Evolutionary conservation across 1,284 basidiomycete species (phyloP), one percentile per base, ranked within the genome.

Genomic region (Ceratobasidium sp.): DNA sequence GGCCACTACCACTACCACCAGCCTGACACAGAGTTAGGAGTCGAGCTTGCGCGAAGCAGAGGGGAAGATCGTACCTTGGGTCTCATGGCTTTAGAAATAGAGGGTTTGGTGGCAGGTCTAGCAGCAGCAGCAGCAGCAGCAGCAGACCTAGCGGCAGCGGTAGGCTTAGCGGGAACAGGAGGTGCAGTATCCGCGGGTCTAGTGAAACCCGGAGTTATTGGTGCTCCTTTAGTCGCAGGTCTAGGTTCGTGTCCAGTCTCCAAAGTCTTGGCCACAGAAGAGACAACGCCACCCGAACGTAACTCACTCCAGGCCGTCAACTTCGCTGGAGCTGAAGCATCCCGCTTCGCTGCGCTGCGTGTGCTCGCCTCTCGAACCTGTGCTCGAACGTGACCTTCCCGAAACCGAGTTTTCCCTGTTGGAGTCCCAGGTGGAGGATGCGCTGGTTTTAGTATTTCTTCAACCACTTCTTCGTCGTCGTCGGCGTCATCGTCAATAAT

Each of bases 391-490:
- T 37, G 14, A 3, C 68, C 68, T 8, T 54, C 37, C 37, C n/a
- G 22, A 27, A 71, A 34, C 31, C 7, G 22, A 34, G 68, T 59
- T n/a, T 48, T 31, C 27, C 56, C 56, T 49, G 54, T 71, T 11
- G 68, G 56, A 2, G 68, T 71, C 3, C 56, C 22, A 22, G 68
- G 53, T 9, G 37, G 3, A 9, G 39, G 22, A 27, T 31, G 53
- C 27, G 16, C 24, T 43, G 31, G 11, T 7, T 27, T n/a, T 16
- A 31, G 11, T 22, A 39, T 8, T 24, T 11, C 14, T 29, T 58
- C 54, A 14, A 59, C 56, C 16, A 51, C 53, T 11, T 61, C 37
- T 3, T 63, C 61, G 24, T 71, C 68, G 37, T 56, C 65, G n/a
- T 54, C 51, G 59, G 34, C n/a, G 48, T 46, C 51, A n/a, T 54